phyloP scores from a whole-genome alignment of 2,329 filamentous ascomycete species.

The Helminthosporium solani region DNA sequence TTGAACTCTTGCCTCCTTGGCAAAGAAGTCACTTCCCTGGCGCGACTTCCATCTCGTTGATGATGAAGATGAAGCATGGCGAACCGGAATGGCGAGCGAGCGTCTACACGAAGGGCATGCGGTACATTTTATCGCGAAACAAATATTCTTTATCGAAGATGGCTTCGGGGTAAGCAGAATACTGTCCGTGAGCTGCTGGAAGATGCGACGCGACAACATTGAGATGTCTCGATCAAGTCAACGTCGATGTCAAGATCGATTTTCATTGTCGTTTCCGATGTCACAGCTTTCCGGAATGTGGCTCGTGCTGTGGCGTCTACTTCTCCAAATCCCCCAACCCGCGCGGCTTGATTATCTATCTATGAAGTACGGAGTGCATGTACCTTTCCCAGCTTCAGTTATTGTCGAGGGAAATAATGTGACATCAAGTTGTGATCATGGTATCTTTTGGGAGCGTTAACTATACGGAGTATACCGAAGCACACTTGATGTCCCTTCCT shows the following conservation, averaged over 20 bases:
- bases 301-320: too few relatives aligned
- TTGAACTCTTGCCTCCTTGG: constrained; percentile 72
- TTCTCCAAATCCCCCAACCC: too few relatives aligned
- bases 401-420: too few relatives aligned
- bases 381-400: too few relatives aligned
- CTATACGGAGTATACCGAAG: too few relatives aligned
- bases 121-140: constrained; percentile 18
- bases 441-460: too few relatives aligned
- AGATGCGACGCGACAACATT: constrained; percentile 42
- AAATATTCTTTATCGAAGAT: constrained; percentile 6
- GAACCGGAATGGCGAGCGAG: constrained; percentile 6
- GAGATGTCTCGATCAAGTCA: constrained; percentile 10
- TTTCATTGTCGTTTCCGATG: not conserved
- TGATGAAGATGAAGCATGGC: constrained; percentile 50
- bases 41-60: constrained; percentile 81
- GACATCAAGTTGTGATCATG: too few relatives aligned
- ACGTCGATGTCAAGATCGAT: not conserved
- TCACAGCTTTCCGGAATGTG: not conserved
- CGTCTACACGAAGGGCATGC: constrained; percentile 9
- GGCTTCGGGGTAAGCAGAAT: constrained; percentile 23
- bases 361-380: too few relatives aligned
- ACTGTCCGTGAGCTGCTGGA: constrained; percentile 40
- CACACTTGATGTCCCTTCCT: too few relatives aligned
- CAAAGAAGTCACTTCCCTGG: constrained; percentile 71
- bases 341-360: too few relatives aligned